Evolutionary conservation across 1,284 basidiomycete species (phyloP).

Genomic region (Moesziomyces globuligerus): DNA sequence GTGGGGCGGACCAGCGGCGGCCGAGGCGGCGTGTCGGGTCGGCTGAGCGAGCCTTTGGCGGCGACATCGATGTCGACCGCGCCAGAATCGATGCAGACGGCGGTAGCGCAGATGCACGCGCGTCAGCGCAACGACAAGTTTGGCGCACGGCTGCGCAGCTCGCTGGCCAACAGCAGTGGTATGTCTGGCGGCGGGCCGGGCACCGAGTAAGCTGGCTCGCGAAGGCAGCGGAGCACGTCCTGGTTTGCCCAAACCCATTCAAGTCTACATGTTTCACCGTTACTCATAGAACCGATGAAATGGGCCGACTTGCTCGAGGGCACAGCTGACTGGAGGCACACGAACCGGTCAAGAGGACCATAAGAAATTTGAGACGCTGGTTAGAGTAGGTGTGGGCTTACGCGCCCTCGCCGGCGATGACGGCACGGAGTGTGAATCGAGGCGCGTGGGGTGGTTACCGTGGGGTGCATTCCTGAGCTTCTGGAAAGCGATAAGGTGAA

Average conservation of each 20-base stretch:
- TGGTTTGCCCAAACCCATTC: no score
- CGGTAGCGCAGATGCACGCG: conserved; percentile 48
- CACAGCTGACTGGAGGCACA: no score
- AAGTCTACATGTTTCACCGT: no score
- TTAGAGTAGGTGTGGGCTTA: background rate
- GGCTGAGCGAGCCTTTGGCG: conserved; percentile 35
- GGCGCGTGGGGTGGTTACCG: no score
- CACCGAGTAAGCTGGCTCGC: background rate
- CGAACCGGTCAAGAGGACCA: no score
- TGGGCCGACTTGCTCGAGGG: no score
- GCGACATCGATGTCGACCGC: conserved; percentile 39
- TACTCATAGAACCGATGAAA: no score
- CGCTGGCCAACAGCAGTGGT: conserved; percentile 1
- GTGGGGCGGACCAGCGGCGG: background rate
- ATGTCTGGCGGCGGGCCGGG: background rate
- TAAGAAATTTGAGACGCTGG: no score
- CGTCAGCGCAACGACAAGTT: conserved; percentile 47
- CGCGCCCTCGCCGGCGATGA: background rate
- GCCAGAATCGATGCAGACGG: conserved; percentile 36
- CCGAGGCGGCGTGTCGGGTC: conserved; percentile 17
- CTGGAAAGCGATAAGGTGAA: background rate
- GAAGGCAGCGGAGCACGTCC: no score
- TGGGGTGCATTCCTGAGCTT: background rate
- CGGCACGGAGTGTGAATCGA: background rate
- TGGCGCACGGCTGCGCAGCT: conserved; percentile 31